A percentile compares a stretch with the other conserved stretches of the same genome.
Conservation (phyloP, 139 green algal genomes). For the Haematococcus sp. region DNA sequence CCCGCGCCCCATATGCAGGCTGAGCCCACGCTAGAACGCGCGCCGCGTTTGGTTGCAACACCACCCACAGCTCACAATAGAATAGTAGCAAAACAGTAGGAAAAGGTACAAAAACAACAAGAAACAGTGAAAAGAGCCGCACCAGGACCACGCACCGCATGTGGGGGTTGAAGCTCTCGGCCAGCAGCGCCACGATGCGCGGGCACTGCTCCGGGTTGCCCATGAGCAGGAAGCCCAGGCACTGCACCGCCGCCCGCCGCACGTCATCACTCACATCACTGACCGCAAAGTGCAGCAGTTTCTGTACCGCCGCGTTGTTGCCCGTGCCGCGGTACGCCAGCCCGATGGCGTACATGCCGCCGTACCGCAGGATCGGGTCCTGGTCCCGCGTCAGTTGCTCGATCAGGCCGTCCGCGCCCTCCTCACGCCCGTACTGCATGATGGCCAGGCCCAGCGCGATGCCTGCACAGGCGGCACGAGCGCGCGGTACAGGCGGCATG, state of each 20-base stretch:
- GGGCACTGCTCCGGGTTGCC: slow-evolving; percentile 85
- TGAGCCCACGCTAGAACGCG: no score
- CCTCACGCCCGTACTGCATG: slow-evolving; percentile 83
- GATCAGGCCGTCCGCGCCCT: slow-evolving; percentile 88
- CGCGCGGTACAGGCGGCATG: no score
- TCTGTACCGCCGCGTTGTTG: slow-evolving; percentile 94
- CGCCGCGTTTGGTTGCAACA: no score
- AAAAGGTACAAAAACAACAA: neutral
- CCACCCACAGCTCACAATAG: neutral
- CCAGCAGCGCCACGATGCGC: slow-evolving; percentile 87
- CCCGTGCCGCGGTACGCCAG: slow-evolving; percentile 94
- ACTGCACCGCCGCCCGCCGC: slow-evolving; percentile 84
- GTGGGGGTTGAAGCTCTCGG: slow-evolving; percentile 97
- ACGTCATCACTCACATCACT: slow-evolving; percentile 96
- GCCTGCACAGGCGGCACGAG: slow-evolving; percentile 20
- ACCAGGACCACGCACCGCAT: slow-evolving; percentile 41
- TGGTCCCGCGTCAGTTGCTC: slow-evolving; percentile 81
- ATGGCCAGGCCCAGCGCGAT: slow-evolving; percentile 60
- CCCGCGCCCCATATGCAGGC: no score
- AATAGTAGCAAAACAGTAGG: neutral
- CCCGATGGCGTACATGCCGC: slow-evolving; percentile 90
- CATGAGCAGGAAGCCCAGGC: slow-evolving; percentile 94
- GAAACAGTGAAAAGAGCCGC: no score
- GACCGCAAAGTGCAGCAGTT: slow-evolving; percentile 96
- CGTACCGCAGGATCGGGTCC: slow-evolving; percentile 91